Conservation (phyloP, 1,284 basidiomycete genomes). For the Marasmius sp. region DNA sequence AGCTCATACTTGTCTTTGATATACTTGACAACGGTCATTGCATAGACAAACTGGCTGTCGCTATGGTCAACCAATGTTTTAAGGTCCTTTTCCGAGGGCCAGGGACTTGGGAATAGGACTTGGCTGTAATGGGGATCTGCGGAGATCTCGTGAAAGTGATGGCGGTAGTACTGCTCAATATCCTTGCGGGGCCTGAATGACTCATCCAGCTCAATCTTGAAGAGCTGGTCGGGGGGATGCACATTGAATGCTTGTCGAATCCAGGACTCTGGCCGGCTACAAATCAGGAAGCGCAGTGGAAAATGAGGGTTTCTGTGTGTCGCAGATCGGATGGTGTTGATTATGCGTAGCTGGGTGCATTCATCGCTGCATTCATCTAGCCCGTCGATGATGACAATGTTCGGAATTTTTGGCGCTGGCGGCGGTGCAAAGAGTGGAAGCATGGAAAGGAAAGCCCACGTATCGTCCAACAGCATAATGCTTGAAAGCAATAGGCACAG, state of each 20-base stretch:
- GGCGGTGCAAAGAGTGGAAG: too few species aligned
- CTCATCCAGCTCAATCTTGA: not conserved
- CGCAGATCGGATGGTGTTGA: not conserved
- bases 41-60: constrained; percentile 11
- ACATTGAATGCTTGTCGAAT: not conserved
- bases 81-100: constrained; percentile 5
- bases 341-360: not conserved
- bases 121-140: not conserved
- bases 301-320: not conserved
- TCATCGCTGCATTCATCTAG: not conserved
- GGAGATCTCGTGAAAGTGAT: not conserved
- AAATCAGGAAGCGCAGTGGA: not conserved
- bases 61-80: constrained; percentile 1
- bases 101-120: not conserved
- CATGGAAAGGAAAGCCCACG: too few species aligned
- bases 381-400: not conserved
- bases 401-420: not conserved
- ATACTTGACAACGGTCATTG: constrained; percentile 10
- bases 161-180: not conserved
- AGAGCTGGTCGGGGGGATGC: not conserved
- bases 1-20: not conserved
- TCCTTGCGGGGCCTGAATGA: not conserved
- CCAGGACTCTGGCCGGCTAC: not conserved
- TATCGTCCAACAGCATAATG: too few species aligned
- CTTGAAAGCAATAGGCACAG: too few species aligned